Base-by-base conservation (phyloP, 2,329 filamentous ascomycete species). In the Madurella mycetomatis region DNA sequence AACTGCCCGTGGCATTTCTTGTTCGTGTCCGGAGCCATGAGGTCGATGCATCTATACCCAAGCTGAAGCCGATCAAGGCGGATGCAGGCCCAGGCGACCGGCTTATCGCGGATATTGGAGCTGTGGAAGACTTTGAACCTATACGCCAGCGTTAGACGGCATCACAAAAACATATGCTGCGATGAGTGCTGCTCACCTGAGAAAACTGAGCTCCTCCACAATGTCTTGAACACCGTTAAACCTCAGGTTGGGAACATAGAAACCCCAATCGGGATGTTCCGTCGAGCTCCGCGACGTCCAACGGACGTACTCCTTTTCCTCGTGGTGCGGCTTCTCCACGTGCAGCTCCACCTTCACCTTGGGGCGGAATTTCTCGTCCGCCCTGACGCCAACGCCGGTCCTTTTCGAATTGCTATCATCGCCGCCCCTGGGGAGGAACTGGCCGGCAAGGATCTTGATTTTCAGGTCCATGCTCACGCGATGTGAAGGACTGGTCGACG, bases 331-430 rank as follows among this genome's bases (percentile, higher is more conserved):
- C 56, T 77, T 87, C 66, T 94, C 90, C 15, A 92, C 83, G 68
- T 95, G 90, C 52, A 96, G 72, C 67, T 94, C 87, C 59, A 86
- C 86, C 67, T 87, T 90, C 63, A 96, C 80, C 55, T 88, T 82
- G 1, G 90, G 90, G 40, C 84, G 82, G 58, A 94, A 82, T 41
- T 76, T 73, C 54, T 75, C 80, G 18, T 76, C 72, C 17, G 76
- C 75, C 31, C 76, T 75, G 1, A 73, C 69, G 12, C 66, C 68
- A 55, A 63, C 56, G 41, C 59, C 58, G 16, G 62, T 62, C 48
- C 66, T 67, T 64, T 68, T 42, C 69, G 70, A 46, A 65, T 67
- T 47, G 59, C 69, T 65, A 51, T 85, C 81, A 65, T 67, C 47
- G 59, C 69, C 65, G 51, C 85, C 81, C 5, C 88, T 67, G 0